Base-by-base conservation (phyloP, 306 rosid genomes). In the Casuarina cunninghamiana region DNA sequence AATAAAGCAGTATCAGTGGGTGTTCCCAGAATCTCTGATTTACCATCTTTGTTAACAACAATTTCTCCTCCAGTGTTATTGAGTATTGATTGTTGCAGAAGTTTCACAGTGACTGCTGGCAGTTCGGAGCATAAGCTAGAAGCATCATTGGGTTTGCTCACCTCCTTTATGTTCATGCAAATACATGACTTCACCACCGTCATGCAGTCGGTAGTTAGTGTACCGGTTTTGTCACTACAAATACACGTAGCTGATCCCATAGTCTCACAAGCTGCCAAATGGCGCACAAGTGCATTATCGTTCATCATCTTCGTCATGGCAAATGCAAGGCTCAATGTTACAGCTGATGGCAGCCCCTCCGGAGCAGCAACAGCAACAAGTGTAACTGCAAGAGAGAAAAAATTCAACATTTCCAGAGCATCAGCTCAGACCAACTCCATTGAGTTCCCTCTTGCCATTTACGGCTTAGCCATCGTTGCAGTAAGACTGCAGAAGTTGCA, bases 301-400 rank as follows among this genome's bases (percentile, higher is more conserved):
- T 95, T 95, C 99, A 95, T 95, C 99, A 95, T 95, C 80, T 93
- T 90, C 82, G 93, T 91, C 97, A 95, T 95, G 66, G 99, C 97
- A 76, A 95, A 95, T 73, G 97, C 99, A 85, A 95, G 99, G 69
- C 99, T 95, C 86, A 95, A 80, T 60, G 97, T 95, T 76, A 95
- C 97, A 58, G 99, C 97, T 78, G 93, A 79, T 65, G 99, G 99
- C 54, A 95, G 81, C 78, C 99, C 97, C 51, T 95, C 99, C 15
- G 99, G 97, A 12, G 93, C 99, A 83, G 99, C 99, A 67, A 95
- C 97, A 75, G 93, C 97, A 73, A 95, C 97, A 15, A 95, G 93
- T 69, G 99, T 95, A 57, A 95, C 94, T 21, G 97, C 97, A 55
- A 95, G 41, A 5, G 97, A 97, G 80, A 95, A 95, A 87, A 78